These are phyloP conservation scores for Neotropicomus parvogracilis DNA, from an alignment of 1,284 basidiomycete genomes.

Conservation along the genomic window DNA sequence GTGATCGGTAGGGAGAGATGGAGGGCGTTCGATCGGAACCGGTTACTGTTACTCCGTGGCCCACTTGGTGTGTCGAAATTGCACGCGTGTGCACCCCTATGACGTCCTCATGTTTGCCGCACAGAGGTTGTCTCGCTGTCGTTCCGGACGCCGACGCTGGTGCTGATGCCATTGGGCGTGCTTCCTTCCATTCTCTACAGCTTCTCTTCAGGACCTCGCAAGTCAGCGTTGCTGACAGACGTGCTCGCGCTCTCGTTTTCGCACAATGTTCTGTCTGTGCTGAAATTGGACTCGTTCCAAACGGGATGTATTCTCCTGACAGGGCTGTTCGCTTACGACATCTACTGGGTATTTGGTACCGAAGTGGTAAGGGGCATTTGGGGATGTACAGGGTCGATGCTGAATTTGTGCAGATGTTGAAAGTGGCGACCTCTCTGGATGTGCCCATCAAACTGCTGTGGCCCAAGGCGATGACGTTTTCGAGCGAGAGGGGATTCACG, in stretches of 20 bases:
- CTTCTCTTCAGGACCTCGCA: slow-evolving; percentile 46
- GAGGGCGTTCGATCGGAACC: slow-evolving; percentile 50
- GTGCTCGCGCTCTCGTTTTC: slow-evolving; percentile 83
- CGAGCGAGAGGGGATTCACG: slow-evolving; percentile 64
- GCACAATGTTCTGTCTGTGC: slow-evolving; percentile 75
- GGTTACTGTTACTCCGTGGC: slow-evolving; percentile 44
- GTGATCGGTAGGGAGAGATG: slow-evolving; percentile 48
- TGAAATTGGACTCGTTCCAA: slow-evolving; percentile 88
- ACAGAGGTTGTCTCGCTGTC: slow-evolving; percentile 48
- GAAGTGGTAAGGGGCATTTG: slow-evolving; percentile 56
- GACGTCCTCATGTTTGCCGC: slow-evolving; percentile 12
- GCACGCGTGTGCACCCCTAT: neutral
- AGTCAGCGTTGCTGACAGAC: slow-evolving; percentile 76
- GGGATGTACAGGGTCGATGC: neutral
- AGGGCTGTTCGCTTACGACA: slow-evolving; percentile 85
- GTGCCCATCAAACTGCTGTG: slow-evolving; percentile 92
- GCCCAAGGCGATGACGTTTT: slow-evolving; percentile 69
- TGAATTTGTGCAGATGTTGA: slow-evolving; percentile 66
- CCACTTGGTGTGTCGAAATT: slow-evolving; percentile 37
- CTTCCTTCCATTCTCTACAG: slow-evolving; percentile 70
- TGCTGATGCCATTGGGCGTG: slow-evolving; percentile 62
- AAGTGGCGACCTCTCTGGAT: slow-evolving; percentile 89
- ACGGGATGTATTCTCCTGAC: slow-evolving; percentile 83
- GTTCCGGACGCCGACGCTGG: slow-evolving; percentile 59
- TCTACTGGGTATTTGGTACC: slow-evolving; percentile 86